These are phyloP conservation scores for Pichia cactophila DNA, from an alignment of 1,139 yeast genomes.

Conservation along the genomic window DNA sequence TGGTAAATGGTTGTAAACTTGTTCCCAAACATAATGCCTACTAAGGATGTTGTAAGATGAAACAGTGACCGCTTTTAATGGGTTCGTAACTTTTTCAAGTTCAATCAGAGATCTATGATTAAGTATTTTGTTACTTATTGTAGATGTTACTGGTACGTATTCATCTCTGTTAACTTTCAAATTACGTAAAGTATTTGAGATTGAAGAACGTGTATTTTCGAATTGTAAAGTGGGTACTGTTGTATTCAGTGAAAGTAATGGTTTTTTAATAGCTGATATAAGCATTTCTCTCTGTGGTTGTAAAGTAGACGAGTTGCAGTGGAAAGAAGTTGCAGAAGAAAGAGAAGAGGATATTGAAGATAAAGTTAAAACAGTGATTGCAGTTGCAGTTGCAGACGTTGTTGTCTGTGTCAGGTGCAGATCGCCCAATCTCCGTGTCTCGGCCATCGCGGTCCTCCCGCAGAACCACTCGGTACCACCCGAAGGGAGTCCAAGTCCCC, in stretches of 20 bases:
- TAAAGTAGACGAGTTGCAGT: background rate
- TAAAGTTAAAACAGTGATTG: background rate
- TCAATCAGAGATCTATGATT: conserved; percentile 13
- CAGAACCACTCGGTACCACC: too few species aligned
- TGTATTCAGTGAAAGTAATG: background rate
- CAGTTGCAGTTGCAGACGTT: background rate
- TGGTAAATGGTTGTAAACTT: conserved; percentile 44
- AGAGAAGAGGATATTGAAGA: background rate
- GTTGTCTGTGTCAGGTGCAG: background rate
- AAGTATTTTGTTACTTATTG: conserved; percentile 7
- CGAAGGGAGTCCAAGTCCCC: background rate
- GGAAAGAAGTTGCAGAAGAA: background rate
- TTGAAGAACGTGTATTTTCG: background rate
- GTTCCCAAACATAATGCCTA: conserved; percentile 52
- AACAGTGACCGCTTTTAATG: conserved; percentile 26
- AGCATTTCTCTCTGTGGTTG: background rate
- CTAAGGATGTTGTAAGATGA: conserved; percentile 48
- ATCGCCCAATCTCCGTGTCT: background rate
- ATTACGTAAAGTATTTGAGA: background rate
- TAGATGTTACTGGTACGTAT: background rate
- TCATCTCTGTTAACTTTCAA: background rate
- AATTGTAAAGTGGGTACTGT: background rate
- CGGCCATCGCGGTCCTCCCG: background rate
- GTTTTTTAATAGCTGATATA: background rate
- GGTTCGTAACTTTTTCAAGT: conserved; percentile 2